Percentiles rank a stretch among this genome's conserved stretches.
Conservation (phyloP, 176 grass and related monocot species). For the Lolium rigidum region DNA sequence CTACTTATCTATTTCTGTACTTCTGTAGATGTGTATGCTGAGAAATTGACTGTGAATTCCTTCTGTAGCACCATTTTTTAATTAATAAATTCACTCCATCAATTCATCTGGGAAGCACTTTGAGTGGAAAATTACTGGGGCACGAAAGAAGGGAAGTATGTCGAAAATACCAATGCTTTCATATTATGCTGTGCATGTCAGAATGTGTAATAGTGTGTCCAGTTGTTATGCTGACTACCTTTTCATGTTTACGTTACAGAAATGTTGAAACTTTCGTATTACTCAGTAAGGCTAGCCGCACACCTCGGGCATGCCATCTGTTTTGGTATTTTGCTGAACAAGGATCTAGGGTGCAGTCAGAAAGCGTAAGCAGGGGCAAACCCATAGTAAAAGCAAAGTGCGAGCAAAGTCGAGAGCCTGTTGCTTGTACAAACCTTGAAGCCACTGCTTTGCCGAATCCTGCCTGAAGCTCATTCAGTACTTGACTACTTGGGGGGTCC, state of each 20-base stretch:
- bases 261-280: not conserved
- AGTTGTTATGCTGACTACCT: not conserved
- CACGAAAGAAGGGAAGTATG: not conserved
- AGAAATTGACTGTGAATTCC: not conserved
- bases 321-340: not conserved
- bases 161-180: not conserved
- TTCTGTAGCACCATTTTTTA: not conserved
- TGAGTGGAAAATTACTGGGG: not conserved
- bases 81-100: not conserved
- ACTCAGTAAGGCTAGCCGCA: not conserved
- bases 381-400: not conserved
- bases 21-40: not conserved
- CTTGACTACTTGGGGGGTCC: not conserved
- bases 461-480: not conserved
- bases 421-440: conserved; percentile 23
- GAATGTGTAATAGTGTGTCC: not conserved
- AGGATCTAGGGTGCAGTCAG: not conserved
- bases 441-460: not conserved
- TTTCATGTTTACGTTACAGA: conserved; percentile 35
- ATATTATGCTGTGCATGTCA: not conserved
- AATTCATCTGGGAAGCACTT: not conserved
- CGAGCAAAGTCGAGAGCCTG: conserved; percentile 6
- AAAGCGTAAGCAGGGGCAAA: not conserved
- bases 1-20: no score
- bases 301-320: not conserved